These are phyloP conservation scores for Cordyceps fumosorosea DNA, from an alignment of 2,329 filamentous ascomycete genomes.

Conservation along the genomic window DNA sequence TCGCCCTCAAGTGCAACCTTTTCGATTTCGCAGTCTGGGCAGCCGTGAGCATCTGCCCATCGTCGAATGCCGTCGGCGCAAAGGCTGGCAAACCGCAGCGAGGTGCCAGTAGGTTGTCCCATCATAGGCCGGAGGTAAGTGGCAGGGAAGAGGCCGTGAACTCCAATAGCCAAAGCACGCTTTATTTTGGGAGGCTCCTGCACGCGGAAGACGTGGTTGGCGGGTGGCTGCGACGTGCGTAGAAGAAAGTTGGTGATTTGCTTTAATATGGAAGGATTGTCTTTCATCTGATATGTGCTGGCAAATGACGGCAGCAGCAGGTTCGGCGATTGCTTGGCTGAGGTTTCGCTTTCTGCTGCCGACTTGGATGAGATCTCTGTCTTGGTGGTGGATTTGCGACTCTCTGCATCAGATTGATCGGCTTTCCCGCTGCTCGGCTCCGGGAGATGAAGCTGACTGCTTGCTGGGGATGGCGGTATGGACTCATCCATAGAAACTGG, in stretches of 20 bases:
- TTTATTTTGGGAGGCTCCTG: conserved; percentile 66
- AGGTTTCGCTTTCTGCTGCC: conserved; percentile 36
- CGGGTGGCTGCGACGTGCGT: conserved; percentile 47
- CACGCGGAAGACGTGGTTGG: conserved; percentile 65
- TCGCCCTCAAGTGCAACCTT: conserved; percentile 94
- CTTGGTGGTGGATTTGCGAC: conserved; percentile 16
- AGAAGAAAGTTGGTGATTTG: conserved; percentile 55
- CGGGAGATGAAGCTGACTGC: conserved; percentile 19
- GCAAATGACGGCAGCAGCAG: conserved; percentile 63
- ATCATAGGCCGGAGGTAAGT: conserved; percentile 82
- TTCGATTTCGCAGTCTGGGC: conserved; percentile 73
- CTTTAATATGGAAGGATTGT: conserved; percentile 64
- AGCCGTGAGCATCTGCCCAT: conserved; percentile 72
- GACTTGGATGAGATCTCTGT: conserved; percentile 23
- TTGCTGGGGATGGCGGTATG: conserved; percentile 26
- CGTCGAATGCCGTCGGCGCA: conserved; percentile 75
- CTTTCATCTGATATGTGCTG: conserved; percentile 60
- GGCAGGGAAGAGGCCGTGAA: conserved; percentile 91
- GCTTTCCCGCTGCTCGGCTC: conserved; percentile 6
- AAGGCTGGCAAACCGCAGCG: conserved; percentile 84
- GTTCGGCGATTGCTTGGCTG: conserved; percentile 46
- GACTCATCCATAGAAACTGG: conserved; percentile 44
- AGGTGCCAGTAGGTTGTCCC: conserved; percentile 92
- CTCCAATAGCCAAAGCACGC: conserved; percentile 84
- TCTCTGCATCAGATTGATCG: conserved; percentile 18